Conservation (phyloP, 1,284 basidiomycete species). For the Phellinidium pouzarii region DNA sequence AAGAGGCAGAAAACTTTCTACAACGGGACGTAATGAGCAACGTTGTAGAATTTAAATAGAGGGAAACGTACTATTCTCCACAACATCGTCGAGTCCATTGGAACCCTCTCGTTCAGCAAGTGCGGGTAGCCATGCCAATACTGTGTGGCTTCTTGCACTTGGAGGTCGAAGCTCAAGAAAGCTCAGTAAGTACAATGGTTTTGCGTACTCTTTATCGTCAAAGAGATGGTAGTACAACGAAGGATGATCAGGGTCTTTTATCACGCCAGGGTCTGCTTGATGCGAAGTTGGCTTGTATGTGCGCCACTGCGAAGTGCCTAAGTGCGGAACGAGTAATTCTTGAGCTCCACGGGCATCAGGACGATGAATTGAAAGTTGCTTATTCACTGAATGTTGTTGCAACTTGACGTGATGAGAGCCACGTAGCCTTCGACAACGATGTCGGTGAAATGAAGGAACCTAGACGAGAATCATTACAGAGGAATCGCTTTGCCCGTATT, state of each 20-base stretch:
- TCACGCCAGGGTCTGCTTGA: not conserved
- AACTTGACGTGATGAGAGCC: no score
- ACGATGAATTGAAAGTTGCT: no score
- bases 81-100: slow-evolving; percentile 60
- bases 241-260: slow-evolving; percentile 47
- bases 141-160: slow-evolving; percentile 38
- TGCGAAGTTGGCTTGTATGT: not conserved
- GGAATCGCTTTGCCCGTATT: no score
- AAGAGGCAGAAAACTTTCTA: slow-evolving; percentile 52
- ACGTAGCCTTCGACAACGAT: no score
- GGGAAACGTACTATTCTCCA: slow-evolving; percentile 52
- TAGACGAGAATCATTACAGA: no score
- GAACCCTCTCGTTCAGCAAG: slow-evolving; percentile 27
- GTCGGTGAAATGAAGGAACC: no score
- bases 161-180: slow-evolving; percentile 45
- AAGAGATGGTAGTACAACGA: slow-evolving; percentile 66
- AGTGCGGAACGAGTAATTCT: no score
- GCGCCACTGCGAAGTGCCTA: not conserved
- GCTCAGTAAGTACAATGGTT: slow-evolving; percentile 56
- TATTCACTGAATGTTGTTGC: no score
- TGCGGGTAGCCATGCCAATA: slow-evolving; percentile 70
- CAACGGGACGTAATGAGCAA: not conserved
- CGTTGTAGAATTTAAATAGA: not conserved
- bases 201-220: slow-evolving; percentile 36
- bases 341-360: no score